These are phyloP conservation scores for Coniferiporia weirii DNA, from an alignment of 1,284 basidiomycete species.

Conservation along the genomic window DNA sequence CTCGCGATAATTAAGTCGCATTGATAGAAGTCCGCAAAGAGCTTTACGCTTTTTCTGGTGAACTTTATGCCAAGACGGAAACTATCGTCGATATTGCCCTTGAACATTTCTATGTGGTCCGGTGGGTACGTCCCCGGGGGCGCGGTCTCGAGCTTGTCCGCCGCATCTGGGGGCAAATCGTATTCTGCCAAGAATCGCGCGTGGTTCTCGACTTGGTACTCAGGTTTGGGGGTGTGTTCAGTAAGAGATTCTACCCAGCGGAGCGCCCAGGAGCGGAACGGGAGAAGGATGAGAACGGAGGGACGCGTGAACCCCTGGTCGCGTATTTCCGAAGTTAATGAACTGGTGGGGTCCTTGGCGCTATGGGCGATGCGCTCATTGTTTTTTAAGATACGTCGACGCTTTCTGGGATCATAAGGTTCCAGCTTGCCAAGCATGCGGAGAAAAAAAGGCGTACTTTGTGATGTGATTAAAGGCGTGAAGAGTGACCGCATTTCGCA, in stretches of 20 bases:
- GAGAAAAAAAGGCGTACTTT: slow-evolving; percentile 48
- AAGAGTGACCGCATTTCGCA: slow-evolving; percentile 64
- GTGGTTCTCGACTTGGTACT: slow-evolving; percentile 81
- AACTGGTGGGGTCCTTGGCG: slow-evolving; percentile 44
- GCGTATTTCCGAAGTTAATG: slow-evolving; percentile 56
- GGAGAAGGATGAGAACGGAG: slow-evolving; percentile 86
- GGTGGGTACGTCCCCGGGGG: slow-evolving; percentile 74
- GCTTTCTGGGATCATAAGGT: slow-evolving; percentile 57
- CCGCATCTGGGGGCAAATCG: slow-evolving; percentile 69
- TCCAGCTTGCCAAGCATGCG: slow-evolving; percentile 5
- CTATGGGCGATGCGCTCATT: slow-evolving; percentile 82
- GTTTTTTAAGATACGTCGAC: slow-evolving; percentile 89
- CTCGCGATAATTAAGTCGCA: slow-evolving; percentile 92
- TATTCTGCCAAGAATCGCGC: slow-evolving; percentile 82
- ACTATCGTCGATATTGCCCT: slow-evolving; percentile 96
- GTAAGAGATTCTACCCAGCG: slow-evolving; percentile 72
- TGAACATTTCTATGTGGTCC: slow-evolving; percentile 93
- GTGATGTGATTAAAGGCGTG: slow-evolving; percentile 83
- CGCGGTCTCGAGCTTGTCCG: slow-evolving; percentile 78
- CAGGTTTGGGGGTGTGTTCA: slow-evolving; percentile 58
- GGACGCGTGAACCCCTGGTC: slow-evolving; percentile 99
- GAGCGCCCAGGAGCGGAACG: slow-evolving; percentile 86
- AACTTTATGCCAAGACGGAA: slow-evolving; percentile 92
- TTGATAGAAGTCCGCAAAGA: slow-evolving; percentile 86
- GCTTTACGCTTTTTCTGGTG: slow-evolving; percentile 83